Evolutionary conservation across 73 alveolate species (phyloP), one percentile per base, ranked within the genome.

Genomic region (Stentor coeruleus): DNA sequence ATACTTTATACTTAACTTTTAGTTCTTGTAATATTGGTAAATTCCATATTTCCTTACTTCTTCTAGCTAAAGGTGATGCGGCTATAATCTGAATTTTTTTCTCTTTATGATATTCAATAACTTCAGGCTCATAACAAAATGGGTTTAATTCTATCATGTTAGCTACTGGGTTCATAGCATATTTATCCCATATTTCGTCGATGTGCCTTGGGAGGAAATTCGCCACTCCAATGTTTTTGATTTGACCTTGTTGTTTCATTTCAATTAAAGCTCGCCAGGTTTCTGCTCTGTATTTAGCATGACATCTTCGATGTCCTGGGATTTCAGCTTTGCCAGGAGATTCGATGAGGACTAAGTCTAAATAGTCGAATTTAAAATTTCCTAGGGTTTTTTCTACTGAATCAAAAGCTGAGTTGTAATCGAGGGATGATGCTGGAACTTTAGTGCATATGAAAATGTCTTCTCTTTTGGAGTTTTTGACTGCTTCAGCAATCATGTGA

Each of bases 71-170:
- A 28, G 98, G 99, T 4, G 97, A 93, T 60, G 91, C 91, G 37
- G 97, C 98, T 38, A 81, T 94, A 30, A 95, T 82, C 37, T 82
- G 73, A 6, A 95, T 93, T 49, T 86, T 90, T 39, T 87, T 58
- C 35, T 86, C 81, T 58, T 89, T 15, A 81, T 97, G 93, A 76
- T 66, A 89, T 74, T 93, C 89, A 40, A 95, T 82, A 3, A 97
- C 91, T 39, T 94, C 94, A 59, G 84, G 84, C 79, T 93, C 96
- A 77, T 77, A 81, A 84, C 91, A 91, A 3, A 91, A 84, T 11
- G 98, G 98, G 86, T 95, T 95, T 42, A 89, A 86, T 77, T 95
- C 99, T n/a, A 95, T 91, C 84, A 90, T 86, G 81, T 95, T 93
- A 57, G 93, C 85, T 35, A 80, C 95, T 26, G 98, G 99, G 59